Conservation (phyloP, 495 filamentous ascomycete genomes). For the Cairneyella variabilis region DNA sequence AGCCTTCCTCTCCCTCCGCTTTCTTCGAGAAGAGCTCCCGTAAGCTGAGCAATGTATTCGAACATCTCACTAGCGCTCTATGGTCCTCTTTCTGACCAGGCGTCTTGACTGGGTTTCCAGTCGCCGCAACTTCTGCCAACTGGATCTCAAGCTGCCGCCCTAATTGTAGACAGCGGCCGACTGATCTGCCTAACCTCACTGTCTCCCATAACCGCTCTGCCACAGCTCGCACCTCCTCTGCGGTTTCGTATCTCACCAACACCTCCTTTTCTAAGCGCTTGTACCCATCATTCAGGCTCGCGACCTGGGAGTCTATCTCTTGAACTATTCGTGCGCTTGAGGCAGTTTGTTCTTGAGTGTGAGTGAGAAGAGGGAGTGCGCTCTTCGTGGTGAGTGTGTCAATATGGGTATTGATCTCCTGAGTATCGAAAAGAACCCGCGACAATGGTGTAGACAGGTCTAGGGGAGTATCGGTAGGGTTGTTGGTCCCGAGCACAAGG, state of each 20-base stretch:
- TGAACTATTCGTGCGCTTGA: constrained; percentile 65
- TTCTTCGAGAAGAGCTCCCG: constrained; percentile 65
- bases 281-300: constrained; percentile 76
- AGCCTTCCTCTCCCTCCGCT: constrained; percentile 65
- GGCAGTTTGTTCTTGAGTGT: constrained; percentile 68
- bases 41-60: constrained; percentile 69
- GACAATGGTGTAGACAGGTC: constrained; percentile 94
- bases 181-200: constrained; percentile 70
- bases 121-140: constrained; percentile 55
- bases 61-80: constrained; percentile 71
- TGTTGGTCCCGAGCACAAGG: constrained; percentile 85
- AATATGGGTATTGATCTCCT: constrained; percentile 96
- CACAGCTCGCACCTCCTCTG: constrained; percentile 70
- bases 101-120: constrained; percentile 32
- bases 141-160: constrained; percentile 86
- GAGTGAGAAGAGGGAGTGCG: constrained; percentile 74
- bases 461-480: constrained; percentile 81
- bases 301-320: constrained; percentile 71
- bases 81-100: constrained; percentile 60
- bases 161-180: constrained; percentile 70
- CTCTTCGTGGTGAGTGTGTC: constrained; percentile 81
- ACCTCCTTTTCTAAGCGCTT: constrained; percentile 80
- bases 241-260: constrained; percentile 71
- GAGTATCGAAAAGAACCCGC: constrained; percentile 90
- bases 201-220: constrained; percentile 73